Evolutionary conservation across 164 flowering plant genomes (phyloP), one percentile per base, ranked within the genome.

Genomic region (Warburgia ugandensis): DNA sequence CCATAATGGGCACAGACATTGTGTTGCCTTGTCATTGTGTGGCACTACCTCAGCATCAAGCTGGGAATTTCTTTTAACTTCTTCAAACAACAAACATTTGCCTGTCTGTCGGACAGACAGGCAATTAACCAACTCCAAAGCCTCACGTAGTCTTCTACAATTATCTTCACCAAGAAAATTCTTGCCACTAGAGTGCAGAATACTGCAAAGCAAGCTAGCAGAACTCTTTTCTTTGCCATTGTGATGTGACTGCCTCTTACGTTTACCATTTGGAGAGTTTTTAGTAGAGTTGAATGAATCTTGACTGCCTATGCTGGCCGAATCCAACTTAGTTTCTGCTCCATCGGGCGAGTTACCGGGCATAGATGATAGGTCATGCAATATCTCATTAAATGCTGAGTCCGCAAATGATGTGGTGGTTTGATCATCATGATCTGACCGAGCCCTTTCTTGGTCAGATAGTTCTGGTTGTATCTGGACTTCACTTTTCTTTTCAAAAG

Each of bases 1-100:
- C 95, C 97, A 91, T 8, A 54, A 11, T 20, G 94, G 95, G 54
- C 97, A 91, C 29, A 65, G 4, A 58, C 97, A 91, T 1, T 58
- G 71, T 58, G 29, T 50, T 9, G 28, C 38, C 29, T 27, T 29
- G 3, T 52, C 40, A 22, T n/a, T 28, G 33, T 28, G 33, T 46
- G 37, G 11, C n/a, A 25, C 45, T 39, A 3, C 37, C 10, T n/a
- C 68, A 29, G 45, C 52, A 31, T 38, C 59, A 40, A 12, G 3
- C 19, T 45, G 20, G 35, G 32, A 30, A 32, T 61, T 67, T 65
- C 64, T 59, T 25, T 27, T 10, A 16, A 58, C 41, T 33, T 58
- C 62, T 26, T 50, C 20, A 35, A 44, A 50, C 28, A 58, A 16
- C 48, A 58, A 42, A 23, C 62, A 58, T 21, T 50, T 25, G 14